Conservation (phyloP, 2,329 filamentous ascomycete species). For the Aspergillus awamori region DNA sequence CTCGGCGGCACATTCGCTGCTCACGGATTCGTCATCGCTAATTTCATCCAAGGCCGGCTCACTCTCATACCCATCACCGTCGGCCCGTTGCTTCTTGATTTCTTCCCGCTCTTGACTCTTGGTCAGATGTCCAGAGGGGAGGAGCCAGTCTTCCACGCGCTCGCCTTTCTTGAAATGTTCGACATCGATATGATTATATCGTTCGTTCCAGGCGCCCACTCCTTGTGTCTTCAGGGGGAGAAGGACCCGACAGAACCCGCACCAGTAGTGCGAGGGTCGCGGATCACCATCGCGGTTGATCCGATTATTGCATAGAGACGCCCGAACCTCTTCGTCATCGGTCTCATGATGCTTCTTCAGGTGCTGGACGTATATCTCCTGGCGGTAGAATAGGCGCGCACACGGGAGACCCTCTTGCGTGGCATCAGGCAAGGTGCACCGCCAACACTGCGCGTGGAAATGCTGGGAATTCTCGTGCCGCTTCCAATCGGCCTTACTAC, state of each 20-base stretch:
- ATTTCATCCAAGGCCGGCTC: constrained; percentile 13
- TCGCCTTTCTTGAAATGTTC: constrained; percentile 47
- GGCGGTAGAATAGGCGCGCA: constrained; percentile 60
- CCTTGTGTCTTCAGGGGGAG: constrained; percentile 56
- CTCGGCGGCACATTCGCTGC: constrained; percentile 14
- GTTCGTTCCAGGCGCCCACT: constrained; percentile 61
- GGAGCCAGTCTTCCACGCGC: constrained; percentile 38
- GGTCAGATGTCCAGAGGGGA: constrained; percentile 28
- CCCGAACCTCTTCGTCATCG: constrained; percentile 31
- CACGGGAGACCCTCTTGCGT: constrained; percentile 49
- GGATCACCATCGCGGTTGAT: constrained; percentile 66
- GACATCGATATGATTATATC: constrained; percentile 74
- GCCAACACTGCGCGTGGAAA: constrained; percentile 70
- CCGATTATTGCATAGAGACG: constrained; percentile 54
- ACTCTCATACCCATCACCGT: constrained; percentile 6
- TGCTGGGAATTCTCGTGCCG: constrained; percentile 84
- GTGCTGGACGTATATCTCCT: constrained; percentile 65
- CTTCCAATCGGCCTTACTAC: constrained; percentile 95
- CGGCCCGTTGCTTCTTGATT: constrained; percentile 1
- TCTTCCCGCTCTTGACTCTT: constrained; percentile 22
- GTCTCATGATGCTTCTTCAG: constrained; percentile 56
- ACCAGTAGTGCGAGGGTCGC: constrained; percentile 69
- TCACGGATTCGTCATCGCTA: constrained; percentile 18
- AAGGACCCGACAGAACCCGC: constrained; percentile 72
- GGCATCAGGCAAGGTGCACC: constrained; percentile 58